Percentiles rank a stretch among this genome's conserved stretches.
phyloP scores from a whole-genome alignment of 179 eudicot genomes.

The Corrigiola litoralis region DNA sequence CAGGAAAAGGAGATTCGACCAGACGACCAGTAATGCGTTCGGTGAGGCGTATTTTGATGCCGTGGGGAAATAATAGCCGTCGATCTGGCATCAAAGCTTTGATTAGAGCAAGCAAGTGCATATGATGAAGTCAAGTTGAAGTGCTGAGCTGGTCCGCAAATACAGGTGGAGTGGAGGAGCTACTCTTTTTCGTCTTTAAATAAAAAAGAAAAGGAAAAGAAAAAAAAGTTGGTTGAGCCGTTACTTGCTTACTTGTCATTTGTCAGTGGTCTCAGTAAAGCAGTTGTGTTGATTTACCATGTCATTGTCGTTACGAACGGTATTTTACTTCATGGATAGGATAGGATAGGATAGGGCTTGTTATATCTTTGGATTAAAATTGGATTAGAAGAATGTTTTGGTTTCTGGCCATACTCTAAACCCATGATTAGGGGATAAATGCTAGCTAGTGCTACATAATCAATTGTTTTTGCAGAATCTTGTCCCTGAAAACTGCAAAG shows the following conservation, averaged over 20 bases:
- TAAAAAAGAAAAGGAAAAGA: neutral
- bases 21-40: neutral
- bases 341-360: too few species aligned
- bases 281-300: too few species aligned
- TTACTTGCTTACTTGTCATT: constrained; percentile 5
- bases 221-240: neutral
- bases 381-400: too few species aligned
- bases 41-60: constrained; percentile 12
- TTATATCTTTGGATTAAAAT: too few species aligned
- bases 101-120: neutral
- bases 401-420: too few species aligned
- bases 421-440: too few species aligned
- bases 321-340: too few species aligned
- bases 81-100: neutral
- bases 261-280: constrained; percentile 4
- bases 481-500: too few species aligned
- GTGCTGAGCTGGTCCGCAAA: constrained; percentile 18
- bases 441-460: too few species aligned
- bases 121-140: neutral
- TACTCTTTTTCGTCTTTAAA: neutral
- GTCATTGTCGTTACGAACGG: constrained; percentile 11
- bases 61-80: constrained; percentile 23
- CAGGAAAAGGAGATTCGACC: neutral
- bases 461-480: too few species aligned
- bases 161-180: constrained; percentile 14